phyloP scores from a whole-genome alignment of 1,284 basidiomycete species.

The Leccinum brunneo-olivaceum region DNA sequence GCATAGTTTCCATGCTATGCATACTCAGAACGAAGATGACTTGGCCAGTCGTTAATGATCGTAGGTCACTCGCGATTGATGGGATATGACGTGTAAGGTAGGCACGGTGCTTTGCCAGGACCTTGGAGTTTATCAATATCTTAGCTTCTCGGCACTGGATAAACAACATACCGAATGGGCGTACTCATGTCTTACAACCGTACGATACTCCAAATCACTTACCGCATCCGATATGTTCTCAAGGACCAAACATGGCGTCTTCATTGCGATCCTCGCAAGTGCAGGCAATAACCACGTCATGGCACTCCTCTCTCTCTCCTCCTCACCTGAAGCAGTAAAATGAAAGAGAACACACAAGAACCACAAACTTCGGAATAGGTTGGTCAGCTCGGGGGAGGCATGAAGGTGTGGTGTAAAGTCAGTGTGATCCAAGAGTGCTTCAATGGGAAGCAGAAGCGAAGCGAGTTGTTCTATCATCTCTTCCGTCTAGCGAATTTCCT shows the following conservation, averaged over 20 bases:
- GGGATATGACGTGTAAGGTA: conserved; percentile 65
- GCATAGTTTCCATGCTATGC: conserved; percentile 86
- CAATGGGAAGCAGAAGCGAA: conserved; percentile 84
- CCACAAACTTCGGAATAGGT: conserved; percentile 92
- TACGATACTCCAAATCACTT: conserved; percentile 91
- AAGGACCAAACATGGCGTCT: conserved; percentile 82
- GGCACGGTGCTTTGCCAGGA: conserved; percentile 62
- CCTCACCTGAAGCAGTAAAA: conserved; percentile 46
- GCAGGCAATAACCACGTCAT: conserved; percentile 75
- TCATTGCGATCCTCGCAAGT: conserved; percentile 76
- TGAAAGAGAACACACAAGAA: conserved; percentile 85
- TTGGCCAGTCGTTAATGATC: conserved; percentile 75
- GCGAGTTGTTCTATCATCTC: conserved; percentile 82
- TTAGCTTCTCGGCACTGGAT: neutral
- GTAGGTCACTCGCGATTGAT: conserved; percentile 65
- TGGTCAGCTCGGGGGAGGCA: conserved; percentile 60
- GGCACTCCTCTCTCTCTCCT: conserved; percentile 45
- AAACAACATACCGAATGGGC: conserved; percentile 53
- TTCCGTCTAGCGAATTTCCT: conserved; percentile 48
- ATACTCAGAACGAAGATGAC: conserved; percentile 84
- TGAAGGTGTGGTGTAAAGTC: conserved; percentile 64
- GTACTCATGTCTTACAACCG: conserved; percentile 86
- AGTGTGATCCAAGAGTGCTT: conserved; percentile 75
- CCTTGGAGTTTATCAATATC: conserved; percentile 35
- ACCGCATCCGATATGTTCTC: conserved; percentile 82